Evolutionary conservation across 768 basidiomycete species (phyloP), one percentile per base, ranked within the genome.

Genomic region (Cantharellus anzutake): DNA sequence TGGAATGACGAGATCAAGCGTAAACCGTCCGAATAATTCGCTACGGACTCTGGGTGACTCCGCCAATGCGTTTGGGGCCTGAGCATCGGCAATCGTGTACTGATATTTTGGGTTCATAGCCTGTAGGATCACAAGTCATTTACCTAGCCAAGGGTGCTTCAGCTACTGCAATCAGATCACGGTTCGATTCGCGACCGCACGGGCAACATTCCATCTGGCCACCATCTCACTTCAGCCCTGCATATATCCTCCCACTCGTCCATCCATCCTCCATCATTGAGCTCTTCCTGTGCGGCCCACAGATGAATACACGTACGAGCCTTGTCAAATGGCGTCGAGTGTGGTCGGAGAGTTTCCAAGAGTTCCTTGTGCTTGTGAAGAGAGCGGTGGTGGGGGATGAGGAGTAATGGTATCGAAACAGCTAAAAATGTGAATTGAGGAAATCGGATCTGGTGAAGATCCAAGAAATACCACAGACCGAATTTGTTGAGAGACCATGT

Each of bases 401-500:
- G 71, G 40, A 89, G 70, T 4, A 73, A 73, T 41, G 81, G 72
- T 29, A 83, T 67, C 4, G 75, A 75, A 16, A 73, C 75, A 7
- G 80, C 86, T 86, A 61, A 14, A n/a, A 41, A 3, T 48, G 44
- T 11, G 11, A 39, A 16, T 39, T 14, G 57, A 4, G 42, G 35
- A 3, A 51, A 35, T 5, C 37, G 42, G 5, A 38, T 5, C 38
- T 5, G 35, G 14, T 11, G 11, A 35, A 48, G 37, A 34, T 37
- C 39, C 52, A 16, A 38, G 38, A 41, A 55, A 57, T 37, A 51
- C 20, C 57, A 67, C 73, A 48, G 61, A 84, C 87, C 84, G 60
- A 90, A 87, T 69, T 78, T 83, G 64, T 84, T 82, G 37, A 89
- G 70, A 0, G 87, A 73, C 87, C 87, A 90, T 5, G 86, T 87